A percentile compares a stretch with the other conserved stretches of the same genome.
phyloP scores from a whole-genome alignment of 352 stramenopile species.

The Globisporangium canariense region DNA sequence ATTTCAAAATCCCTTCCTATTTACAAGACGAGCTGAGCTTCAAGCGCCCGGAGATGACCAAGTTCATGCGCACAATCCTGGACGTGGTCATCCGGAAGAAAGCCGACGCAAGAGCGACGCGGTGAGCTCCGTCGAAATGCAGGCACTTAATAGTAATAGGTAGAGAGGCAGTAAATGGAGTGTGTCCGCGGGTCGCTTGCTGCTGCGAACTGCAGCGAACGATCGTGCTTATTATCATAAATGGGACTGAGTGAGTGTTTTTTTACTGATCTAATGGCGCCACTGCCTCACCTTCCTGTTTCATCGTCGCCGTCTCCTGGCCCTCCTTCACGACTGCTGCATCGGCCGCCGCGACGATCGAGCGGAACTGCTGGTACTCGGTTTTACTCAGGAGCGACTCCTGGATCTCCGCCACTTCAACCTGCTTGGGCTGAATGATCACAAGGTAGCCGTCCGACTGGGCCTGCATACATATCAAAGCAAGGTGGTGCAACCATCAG shows the following conservation, averaged over 20 bases:
- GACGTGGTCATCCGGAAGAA: constrained; percentile 82
- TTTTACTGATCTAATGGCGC: constrained; percentile 11
- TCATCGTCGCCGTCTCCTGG: background rate
- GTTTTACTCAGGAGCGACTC: constrained; percentile 73
- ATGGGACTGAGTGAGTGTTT: background rate
- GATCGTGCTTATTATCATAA: constrained; percentile 10
- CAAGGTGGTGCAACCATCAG: constrained; percentile 4
- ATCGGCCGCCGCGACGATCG: constrained; percentile 22
- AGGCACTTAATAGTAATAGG: constrained; percentile 11
- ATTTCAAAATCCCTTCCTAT: constrained; percentile 66
- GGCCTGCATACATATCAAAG: constrained; percentile 23
- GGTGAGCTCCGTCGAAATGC: constrained; percentile 8
- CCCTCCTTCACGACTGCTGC: background rate
- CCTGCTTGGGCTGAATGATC: constrained; percentile 81
- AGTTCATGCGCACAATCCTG: constrained; percentile 79
- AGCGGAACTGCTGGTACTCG: constrained; percentile 72
- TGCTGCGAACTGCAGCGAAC: background rate
- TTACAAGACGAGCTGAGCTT: constrained; percentile 83
- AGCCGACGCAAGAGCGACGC: constrained; percentile 20
- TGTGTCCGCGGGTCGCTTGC: constrained; percentile 5
- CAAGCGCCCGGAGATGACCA: constrained; percentile 74
- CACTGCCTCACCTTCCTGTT: constrained; percentile 8
- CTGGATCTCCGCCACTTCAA: constrained; percentile 79
- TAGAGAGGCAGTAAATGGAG: constrained; percentile 8
- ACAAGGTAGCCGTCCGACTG: constrained; percentile 76